Conservation (phyloP, 2,329 filamentous ascomycete species). For the Sordariomycetes sp. region DNA sequence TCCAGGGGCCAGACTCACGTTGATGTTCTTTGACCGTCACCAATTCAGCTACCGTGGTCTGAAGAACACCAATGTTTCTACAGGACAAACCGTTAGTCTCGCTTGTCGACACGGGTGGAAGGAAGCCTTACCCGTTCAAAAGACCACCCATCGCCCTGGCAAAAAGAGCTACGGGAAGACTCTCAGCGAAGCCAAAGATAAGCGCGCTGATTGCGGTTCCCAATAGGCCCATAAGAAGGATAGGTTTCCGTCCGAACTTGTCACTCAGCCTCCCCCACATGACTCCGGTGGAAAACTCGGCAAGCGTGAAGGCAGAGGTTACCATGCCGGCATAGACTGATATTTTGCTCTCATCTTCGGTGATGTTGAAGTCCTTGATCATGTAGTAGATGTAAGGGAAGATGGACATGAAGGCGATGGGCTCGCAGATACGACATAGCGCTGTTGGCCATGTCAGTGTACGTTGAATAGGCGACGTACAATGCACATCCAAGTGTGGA, state of each 20-base stretch:
- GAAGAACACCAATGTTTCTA: slow-evolving; percentile 86
- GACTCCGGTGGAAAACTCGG: slow-evolving; percentile 85
- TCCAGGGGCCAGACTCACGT: slow-evolving; percentile 40
- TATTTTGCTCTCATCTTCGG: slow-evolving; percentile 64
- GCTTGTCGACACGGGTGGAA: not conserved
- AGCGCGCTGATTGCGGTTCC: slow-evolving; percentile 90
- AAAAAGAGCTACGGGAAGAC: slow-evolving; percentile 67
- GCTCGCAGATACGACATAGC: slow-evolving; percentile 90
- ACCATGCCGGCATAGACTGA: slow-evolving; percentile 92
- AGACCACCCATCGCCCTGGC: slow-evolving; percentile 82
- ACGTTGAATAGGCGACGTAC: not conserved
- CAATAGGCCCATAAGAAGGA: slow-evolving; percentile 75
- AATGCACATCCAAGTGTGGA: not conserved
- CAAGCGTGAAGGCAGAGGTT: slow-evolving; percentile 89
- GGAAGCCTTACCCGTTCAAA: slow-evolving; percentile 64
- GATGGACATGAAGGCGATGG: slow-evolving; percentile 98
- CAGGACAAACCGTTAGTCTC: slow-evolving; percentile 8
- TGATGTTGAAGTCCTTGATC: slow-evolving; percentile 83
- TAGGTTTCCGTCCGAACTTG: slow-evolving; percentile 80
- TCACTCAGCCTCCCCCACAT: slow-evolving; percentile 92
- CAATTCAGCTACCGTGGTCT: slow-evolving; percentile 89
- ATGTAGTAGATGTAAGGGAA: slow-evolving; percentile 98
- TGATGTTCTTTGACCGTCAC: slow-evolving; percentile 90
- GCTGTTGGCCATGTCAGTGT: slow-evolving; percentile 32
- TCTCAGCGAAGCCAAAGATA: slow-evolving; percentile 81